Evolutionary conservation across 179 eudicot genomes (phyloP), one percentile per base, ranked within the genome.

Genomic region (Silene vulgaris): DNA sequence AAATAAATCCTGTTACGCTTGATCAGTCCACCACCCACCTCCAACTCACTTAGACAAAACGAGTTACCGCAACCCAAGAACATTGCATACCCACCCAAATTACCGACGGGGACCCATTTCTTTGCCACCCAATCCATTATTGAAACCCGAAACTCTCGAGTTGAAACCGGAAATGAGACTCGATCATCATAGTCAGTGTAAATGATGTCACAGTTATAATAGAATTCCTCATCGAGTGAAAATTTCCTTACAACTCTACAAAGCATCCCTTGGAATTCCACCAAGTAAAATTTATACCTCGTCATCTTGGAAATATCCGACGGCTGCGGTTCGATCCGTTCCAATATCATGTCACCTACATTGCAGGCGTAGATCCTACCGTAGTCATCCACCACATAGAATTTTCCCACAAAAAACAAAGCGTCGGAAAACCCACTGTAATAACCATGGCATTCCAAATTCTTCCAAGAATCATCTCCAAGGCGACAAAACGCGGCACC

Each of bases 31-130:
- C 29, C 16, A 35, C 40, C 40, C 59, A 80, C 60, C n/a, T 75
- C 73, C 62, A 40, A 3, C 56, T 75, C 73, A 64, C 72, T 75
- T 2, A 80, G 6, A 71, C 76, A 61, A 35, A 80, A 13, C 16
- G 82, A 76, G 43, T 72, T 80, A 48, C 19, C 43, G 50, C 73
- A 54, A 48, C 82, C 82, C 73, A 80, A 76, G 63, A 76, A 80
- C 69, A 80, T 61, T 40, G 76, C 82, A 72, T 65, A 45, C 26
- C 48, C 74, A 3, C 82, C 77, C 73, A 80, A 61, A 45, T 50
- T 12, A 20, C 2, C 0, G 8, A 80, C 76, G 7, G 29, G 28
- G 7, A 80, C 76, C 79, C 82, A 80, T 2, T 40, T 20, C 0
- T 50, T 30, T n/a, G 0, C 29, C 9, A 50, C 32, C 62, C 69